phyloP scores from a whole-genome alignment of 371 early-diverging fungal species.

The Lichtheimia ornata region DNA sequence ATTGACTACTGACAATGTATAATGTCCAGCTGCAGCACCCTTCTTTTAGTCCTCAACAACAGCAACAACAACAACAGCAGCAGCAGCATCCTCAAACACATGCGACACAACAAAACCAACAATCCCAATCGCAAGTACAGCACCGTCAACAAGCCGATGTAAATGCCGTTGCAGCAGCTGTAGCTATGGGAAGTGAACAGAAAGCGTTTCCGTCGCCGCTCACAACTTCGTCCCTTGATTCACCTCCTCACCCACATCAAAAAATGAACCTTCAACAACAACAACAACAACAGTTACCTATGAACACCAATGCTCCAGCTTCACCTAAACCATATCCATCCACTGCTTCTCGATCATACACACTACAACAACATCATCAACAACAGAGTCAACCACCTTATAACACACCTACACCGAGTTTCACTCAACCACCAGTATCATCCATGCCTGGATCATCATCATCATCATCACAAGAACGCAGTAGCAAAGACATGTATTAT shows the following conservation, averaged over 20 bases:
- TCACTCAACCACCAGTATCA: conserved; percentile 12
- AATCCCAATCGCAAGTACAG: not conserved
- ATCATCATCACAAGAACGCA: not conserved
- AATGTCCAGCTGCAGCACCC: conserved; percentile 28
- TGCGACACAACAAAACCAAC: conserved; percentile 6
- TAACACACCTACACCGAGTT: conserved; percentile 14
- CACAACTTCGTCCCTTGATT: conserved; percentile 38
- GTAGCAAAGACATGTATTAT: conserved; percentile 14
- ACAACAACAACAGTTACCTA: conserved; percentile 2
- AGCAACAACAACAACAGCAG: conserved; percentile 17
- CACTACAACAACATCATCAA: conserved; percentile 8
- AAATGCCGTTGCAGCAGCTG: conserved; percentile 7
- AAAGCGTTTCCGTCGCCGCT: conserved; percentile 38
- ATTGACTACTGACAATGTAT: conserved; percentile 3
- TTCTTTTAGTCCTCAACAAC: conserved; percentile 12
- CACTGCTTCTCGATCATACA: conserved; percentile 5
- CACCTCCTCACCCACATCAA: conserved; percentile 30
- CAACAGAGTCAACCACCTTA: conserved; percentile 10
- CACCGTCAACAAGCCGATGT: not conserved
- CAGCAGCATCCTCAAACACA: conserved; percentile 14
- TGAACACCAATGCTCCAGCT: conserved; percentile 15
- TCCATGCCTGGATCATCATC: not conserved
- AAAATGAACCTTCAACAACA: conserved; percentile 3
- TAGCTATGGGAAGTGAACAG: conserved; percentile 15
- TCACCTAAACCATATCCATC: conserved; percentile 22